Percentiles rank a stretch among this genome's conserved stretches.
Conservation (phyloP, 1,284 basidiomycete genomes). For the Coniophora puteana region DNA sequence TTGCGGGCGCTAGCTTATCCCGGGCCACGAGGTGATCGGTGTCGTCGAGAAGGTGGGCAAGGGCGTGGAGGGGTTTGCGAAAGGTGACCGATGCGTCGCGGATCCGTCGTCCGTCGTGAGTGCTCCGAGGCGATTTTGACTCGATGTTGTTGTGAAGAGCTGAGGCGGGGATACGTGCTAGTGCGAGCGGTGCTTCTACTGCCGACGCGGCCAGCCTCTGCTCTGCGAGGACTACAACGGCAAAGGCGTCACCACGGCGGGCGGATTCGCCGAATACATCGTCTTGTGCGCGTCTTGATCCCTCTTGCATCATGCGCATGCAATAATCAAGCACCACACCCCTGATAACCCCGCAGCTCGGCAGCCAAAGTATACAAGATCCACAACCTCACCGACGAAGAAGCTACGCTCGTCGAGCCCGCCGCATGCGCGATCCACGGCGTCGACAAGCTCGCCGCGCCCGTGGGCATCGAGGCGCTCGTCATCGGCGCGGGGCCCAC, state of each 20-base stretch:
- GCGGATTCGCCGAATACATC: conserved; percentile 60
- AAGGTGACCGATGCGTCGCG: conserved; percentile 58
- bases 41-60: conserved; percentile 48
- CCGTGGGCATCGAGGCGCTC: conserved; percentile 52
- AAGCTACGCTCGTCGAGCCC: conserved; percentile 58
- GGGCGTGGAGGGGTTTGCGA: conserved; percentile 47
- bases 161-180: too few species aligned
- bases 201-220: conserved; percentile 48
- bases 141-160: not conserved
- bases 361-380: conserved; percentile 55
- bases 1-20: conserved; percentile 39
- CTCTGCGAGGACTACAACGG: conserved; percentile 56
- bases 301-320: not conserved
- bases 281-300: conserved; percentile 34
- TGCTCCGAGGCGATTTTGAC: not conserved
- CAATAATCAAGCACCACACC: too few species aligned
- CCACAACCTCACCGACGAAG: conserved; percentile 56
- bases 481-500: conserved; percentile 34
- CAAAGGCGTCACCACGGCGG: conserved; percentile 49
- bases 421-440: conserved; percentile 64
- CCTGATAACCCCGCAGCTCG: conserved; percentile 24
- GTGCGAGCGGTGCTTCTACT: conserved; percentile 59
- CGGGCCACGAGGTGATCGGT: conserved; percentile 59
- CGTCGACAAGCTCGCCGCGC: conserved; percentile 53
- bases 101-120: conserved; percentile 45